Conservation (phyloP, 225 moss, liverwort and hornwort species). For the Physcomitrium patens region DNA sequence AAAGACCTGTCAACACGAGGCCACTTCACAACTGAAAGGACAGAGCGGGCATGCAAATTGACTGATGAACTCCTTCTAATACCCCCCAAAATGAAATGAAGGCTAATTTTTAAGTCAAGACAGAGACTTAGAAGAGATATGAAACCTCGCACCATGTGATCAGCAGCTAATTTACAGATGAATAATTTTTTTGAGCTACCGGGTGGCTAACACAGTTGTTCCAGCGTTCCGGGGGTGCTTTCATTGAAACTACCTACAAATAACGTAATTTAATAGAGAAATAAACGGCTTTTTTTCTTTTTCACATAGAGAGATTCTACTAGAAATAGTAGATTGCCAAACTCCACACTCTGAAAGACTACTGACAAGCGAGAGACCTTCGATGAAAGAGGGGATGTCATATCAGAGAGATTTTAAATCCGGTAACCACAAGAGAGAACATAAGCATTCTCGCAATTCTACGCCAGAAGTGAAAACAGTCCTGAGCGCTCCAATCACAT, state of each 20-base stretch:
- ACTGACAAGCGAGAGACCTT: too few species aligned
- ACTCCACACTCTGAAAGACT: constrained; percentile 13
- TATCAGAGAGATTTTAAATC: background rate
- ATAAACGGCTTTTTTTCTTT: background rate
- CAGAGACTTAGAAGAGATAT: background rate
- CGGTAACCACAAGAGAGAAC: background rate
- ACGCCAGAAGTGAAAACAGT: background rate
- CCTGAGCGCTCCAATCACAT: background rate
- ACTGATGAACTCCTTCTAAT: background rate
- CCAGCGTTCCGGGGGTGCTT: background rate
- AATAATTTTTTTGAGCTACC: background rate
- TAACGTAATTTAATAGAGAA: background rate
- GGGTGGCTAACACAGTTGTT: background rate
- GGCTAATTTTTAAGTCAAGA: background rate
- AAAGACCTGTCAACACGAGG: constrained; percentile 12
- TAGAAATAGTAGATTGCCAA: background rate
- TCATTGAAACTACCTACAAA: background rate
- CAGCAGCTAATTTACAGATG: background rate
- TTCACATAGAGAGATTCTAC: background rate
- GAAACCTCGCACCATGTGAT: background rate
- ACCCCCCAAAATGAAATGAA: background rate
- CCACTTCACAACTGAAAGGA: background rate
- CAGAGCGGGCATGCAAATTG: background rate
- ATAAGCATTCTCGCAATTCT: background rate
- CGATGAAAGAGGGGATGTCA: background rate